phyloP scores from a whole-genome alignment of 805 yeast species.

The Hanseniaspora nectarophila region DNA sequence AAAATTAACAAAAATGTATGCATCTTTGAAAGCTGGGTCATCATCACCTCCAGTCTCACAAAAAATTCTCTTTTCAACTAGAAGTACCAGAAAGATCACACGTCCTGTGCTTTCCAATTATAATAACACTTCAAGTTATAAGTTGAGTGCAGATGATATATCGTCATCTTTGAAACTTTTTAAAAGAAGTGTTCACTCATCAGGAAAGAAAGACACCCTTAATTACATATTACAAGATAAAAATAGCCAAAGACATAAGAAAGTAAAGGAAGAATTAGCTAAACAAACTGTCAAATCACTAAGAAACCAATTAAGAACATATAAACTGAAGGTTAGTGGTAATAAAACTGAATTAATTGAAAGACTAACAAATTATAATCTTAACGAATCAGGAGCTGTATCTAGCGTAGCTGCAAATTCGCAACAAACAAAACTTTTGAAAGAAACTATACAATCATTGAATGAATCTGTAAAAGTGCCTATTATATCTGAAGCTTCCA shows the following conservation, averaged over 20 bases:
- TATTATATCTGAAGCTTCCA: too few relatives aligned
- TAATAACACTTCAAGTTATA: background rate
- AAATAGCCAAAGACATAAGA: background rate
- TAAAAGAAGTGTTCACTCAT: conserved; percentile 3
- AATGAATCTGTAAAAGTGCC: background rate
- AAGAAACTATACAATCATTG: background rate
- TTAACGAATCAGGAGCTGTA: background rate
- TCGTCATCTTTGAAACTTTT: background rate
- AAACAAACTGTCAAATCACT: conserved; percentile 43
- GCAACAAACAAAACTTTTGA: background rate
- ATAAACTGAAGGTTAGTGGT: conserved; percentile 54
- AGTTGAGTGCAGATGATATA: background rate
- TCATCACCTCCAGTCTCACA: background rate
- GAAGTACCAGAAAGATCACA: background rate
- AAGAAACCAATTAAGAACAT: conserved; percentile 45
- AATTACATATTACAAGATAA: background rate
- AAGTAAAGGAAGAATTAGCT: conserved; percentile 1
- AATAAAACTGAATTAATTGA: conserved; percentile 44
- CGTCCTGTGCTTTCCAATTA: background rate
- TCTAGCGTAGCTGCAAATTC: background rate
- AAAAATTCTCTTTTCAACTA: background rate
- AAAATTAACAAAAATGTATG: background rate
- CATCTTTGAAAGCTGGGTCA: background rate
- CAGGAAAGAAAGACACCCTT: background rate
- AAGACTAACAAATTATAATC: conserved; percentile 17